Evolutionary conservation across 768 basidiomycete genomes (phyloP).

Genomic region (Phylloporus arenicola): DNA sequence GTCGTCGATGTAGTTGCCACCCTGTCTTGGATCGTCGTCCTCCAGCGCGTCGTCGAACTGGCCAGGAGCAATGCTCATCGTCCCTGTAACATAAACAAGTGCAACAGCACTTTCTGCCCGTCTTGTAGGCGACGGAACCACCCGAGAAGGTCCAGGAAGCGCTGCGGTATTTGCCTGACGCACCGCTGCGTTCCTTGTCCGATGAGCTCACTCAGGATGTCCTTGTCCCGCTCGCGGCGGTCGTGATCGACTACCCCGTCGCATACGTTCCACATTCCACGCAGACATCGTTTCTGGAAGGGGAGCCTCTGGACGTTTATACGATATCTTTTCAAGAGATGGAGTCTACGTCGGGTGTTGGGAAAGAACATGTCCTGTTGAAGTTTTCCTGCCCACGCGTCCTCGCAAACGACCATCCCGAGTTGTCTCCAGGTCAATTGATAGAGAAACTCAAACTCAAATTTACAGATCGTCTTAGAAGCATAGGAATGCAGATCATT

Average conservation of each 20-base stretch:
- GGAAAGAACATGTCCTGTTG: constrained; percentile 35
- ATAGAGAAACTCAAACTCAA: constrained; percentile 28
- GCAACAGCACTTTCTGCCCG: neutral
- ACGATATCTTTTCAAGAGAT: constrained; percentile 22
- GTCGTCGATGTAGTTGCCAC: constrained; percentile 44
- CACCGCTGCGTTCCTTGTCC: constrained; percentile 28
- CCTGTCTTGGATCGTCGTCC: constrained; percentile 21
- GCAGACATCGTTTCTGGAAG: constrained; percentile 38
- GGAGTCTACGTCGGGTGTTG: neutral
- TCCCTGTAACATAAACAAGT: constrained; percentile 4
- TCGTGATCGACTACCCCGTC: constrained; percentile 59
- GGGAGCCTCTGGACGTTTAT: no score
- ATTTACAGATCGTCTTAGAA: constrained; percentile 32
- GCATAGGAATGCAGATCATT: constrained; percentile 14
- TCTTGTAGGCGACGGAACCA: no score
- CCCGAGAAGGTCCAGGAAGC: no score
- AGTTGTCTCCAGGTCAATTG: constrained; percentile 21
- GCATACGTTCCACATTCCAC: constrained; percentile 42
- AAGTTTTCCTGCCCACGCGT: constrained; percentile 54
- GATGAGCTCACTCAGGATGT: constrained; percentile 19
- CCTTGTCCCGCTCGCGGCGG: constrained; percentile 50
- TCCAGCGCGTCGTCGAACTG: constrained; percentile 62
- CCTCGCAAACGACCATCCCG: constrained; percentile 10
- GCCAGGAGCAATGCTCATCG: constrained; percentile 37
- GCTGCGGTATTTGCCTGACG: no score